These are phyloP conservation scores for Vigna hirtella DNA, from an alignment of 306 rosid genomes.

Conservation along the genomic window DNA sequence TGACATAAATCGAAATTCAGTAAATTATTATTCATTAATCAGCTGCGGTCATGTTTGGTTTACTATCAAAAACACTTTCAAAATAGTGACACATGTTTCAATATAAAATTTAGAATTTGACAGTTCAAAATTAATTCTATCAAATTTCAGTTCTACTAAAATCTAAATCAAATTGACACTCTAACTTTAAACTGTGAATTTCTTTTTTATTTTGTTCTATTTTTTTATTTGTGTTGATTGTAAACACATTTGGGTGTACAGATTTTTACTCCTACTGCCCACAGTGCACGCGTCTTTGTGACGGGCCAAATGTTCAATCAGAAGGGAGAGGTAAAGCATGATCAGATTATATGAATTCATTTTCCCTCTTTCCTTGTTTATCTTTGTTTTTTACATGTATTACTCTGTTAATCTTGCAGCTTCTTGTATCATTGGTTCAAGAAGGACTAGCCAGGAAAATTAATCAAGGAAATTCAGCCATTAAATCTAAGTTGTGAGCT, in stretches of 20 bases:
- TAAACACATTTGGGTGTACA: constrained; percentile 38
- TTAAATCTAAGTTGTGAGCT: constrained; percentile 66
- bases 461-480: constrained; percentile 37
- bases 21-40: neutral
- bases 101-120: neutral
- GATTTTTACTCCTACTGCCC: constrained; percentile 66
- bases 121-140: neutral
- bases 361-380: constrained; percentile 10
- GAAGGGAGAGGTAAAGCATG: constrained; percentile 77
- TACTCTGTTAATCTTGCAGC: constrained; percentile 46
- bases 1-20: constrained; percentile 7
- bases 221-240: constrained; percentile 37
- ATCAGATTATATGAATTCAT: neutral
- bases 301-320: constrained; percentile 82
- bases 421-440: constrained; percentile 75
- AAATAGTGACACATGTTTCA: neutral
- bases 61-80: neutral
- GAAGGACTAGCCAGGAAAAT: constrained; percentile 77
- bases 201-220: neutral
- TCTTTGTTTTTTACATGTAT: constrained; percentile 29
- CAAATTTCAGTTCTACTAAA: neutral
- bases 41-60: neutral
- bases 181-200: neutral
- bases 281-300: constrained; percentile 74
- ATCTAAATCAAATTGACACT: too few species aligned